Percentiles rank a stretch among this genome's conserved stretches.
phyloP scores from a whole-genome alignment of 2,329 filamentous ascomycete genomes.

The Penicillium sp. region DNA sequence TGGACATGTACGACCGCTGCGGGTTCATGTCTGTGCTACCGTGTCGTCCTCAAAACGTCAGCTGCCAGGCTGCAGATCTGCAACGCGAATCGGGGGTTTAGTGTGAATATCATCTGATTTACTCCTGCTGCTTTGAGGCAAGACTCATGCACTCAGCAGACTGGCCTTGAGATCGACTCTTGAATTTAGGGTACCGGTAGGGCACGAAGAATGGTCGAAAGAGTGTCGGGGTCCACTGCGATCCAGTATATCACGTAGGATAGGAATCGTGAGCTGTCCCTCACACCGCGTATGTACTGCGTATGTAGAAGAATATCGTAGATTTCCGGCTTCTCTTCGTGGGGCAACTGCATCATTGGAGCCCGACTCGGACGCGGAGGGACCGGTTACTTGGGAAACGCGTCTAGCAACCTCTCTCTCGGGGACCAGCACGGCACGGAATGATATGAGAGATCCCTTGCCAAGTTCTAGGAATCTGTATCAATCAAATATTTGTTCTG shows the following conservation, averaged over 20 bases:
- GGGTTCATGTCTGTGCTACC: neutral
- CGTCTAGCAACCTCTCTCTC: slow-evolving; percentile 12
- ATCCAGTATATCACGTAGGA: neutral
- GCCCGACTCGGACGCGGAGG: slow-evolving; percentile 17
- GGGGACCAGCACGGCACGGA: slow-evolving; percentile 1
- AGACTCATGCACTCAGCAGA: slow-evolving; percentile 2
- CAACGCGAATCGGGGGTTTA: slow-evolving; percentile 15
- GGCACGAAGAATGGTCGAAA: neutral
- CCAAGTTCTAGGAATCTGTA: neutral
- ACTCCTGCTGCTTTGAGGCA: slow-evolving; percentile 1
- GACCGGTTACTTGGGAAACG: slow-evolving; percentile 28
- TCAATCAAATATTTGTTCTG: neutral
- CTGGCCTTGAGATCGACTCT: neutral
- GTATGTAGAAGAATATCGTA: neutral
- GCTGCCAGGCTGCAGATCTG: slow-evolving; percentile 17
- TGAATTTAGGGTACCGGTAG: neutral
- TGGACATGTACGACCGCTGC: neutral
- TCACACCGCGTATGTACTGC: neutral
- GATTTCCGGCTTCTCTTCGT: slow-evolving; percentile 3
- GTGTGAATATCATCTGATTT: slow-evolving; percentile 14
- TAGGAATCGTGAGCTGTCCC: neutral
- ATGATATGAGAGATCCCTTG: neutral
- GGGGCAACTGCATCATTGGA: slow-evolving; percentile 20
- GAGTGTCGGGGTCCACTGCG: neutral
- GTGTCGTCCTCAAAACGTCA: slow-evolving; percentile 13